Base-by-base conservation (phyloP, 139 green algal species). In the Pleodorina starrii region DNA sequence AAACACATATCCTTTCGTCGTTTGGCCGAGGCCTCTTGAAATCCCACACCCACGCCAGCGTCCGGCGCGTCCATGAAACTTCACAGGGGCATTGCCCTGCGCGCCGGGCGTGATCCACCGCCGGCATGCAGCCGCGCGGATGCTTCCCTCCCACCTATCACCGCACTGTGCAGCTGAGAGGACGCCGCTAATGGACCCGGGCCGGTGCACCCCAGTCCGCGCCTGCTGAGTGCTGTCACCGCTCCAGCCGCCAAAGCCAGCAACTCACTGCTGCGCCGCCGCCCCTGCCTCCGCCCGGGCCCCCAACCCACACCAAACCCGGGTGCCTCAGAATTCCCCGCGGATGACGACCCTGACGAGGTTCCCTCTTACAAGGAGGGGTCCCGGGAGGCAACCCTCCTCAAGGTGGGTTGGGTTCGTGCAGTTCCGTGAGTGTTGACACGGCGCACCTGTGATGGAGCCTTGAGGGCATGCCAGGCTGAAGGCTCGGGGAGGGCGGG, bases 351-450 rank as follows among this genome's bases (percentile, higher is more conserved):
- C 48, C 48, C 76, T 16, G 50, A 66, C 48, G 74, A 57, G 9
- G 72, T 29, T 7, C 74, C 74, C 16, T 43, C 48, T 19, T 84
- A 72, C 35, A 11, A 48, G 10, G 50, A 84, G 50, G 76, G 76
- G 27, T 84, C 76, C 35, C 36, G 76, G 19, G 76, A 84, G 50
- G 50, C 50, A 4, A 84, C 76, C 4, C 76, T 84, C 10, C 51
- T 84, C 12, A 84, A 82, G 44, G 74, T 82, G 25, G 2, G 69
- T 35, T n/a, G n/a, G n/a, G n/a, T n/a, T n/a, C n/a, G n/a, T n/a
- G n/a, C n/a, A n/a, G n/a, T n/a, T n/a, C n/a, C n/a, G n/a, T n/a
- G n/a, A n/a, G n/a, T n/a, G n/a, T n/a, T n/a, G n/a, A n/a, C n/a
- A n/a, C n/a, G n/a, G n/a, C n/a, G n/a, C n/a, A n/a, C n/a, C n/a